These are phyloP conservation scores for Claviceps capensis DNA, from an alignment of 2,329 filamentous ascomycete genomes.

Conservation along the genomic window DNA sequence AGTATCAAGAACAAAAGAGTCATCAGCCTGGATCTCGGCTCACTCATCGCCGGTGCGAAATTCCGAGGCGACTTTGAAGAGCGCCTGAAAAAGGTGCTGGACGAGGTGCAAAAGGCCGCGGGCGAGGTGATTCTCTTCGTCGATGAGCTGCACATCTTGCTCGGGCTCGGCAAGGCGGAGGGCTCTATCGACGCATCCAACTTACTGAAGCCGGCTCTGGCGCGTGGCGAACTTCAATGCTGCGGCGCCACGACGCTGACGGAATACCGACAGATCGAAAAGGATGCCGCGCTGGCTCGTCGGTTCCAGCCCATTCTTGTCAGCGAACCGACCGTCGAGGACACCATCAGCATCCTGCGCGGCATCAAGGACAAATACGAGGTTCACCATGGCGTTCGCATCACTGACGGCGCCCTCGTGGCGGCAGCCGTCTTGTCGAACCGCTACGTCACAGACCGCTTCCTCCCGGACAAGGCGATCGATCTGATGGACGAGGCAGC, in stretches of 20 bases:
- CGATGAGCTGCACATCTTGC: constrained; percentile 81
- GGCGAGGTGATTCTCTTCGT: constrained; percentile 90
- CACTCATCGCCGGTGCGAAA: constrained; percentile 88
- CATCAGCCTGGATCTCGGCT: constrained; percentile 75
- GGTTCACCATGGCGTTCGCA: constrained; percentile 89
- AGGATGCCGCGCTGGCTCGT: constrained; percentile 83
- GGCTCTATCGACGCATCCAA: constrained; percentile 96
- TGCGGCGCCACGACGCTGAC: constrained; percentile 87
- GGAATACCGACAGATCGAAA: constrained; percentile 89
- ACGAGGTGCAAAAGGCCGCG: constrained; percentile 78
- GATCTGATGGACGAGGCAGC: constrained; percentile 94
- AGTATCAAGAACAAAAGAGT: constrained; percentile 92
- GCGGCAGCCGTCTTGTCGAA: constrained; percentile 88
- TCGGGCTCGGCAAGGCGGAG: constrained; percentile 88
- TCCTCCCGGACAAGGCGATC: constrained; percentile 93
- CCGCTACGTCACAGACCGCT: constrained; percentile 91
- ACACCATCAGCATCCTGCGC: constrained; percentile 88
- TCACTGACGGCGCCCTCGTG: constrained; percentile 83
- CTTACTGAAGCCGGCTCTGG: constrained; percentile 83
- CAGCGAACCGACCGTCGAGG: constrained; percentile 79
- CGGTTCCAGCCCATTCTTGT: constrained; percentile 91
- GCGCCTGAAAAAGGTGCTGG: constrained; percentile 76
- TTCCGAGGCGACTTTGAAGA: constrained; percentile 96
- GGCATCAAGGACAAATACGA: constrained; percentile 98
- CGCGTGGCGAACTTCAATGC: constrained; percentile 84